Base-by-base conservation (phyloP, 1,284 basidiomycete species). In the Papiliotrema nemorosa region DNA sequence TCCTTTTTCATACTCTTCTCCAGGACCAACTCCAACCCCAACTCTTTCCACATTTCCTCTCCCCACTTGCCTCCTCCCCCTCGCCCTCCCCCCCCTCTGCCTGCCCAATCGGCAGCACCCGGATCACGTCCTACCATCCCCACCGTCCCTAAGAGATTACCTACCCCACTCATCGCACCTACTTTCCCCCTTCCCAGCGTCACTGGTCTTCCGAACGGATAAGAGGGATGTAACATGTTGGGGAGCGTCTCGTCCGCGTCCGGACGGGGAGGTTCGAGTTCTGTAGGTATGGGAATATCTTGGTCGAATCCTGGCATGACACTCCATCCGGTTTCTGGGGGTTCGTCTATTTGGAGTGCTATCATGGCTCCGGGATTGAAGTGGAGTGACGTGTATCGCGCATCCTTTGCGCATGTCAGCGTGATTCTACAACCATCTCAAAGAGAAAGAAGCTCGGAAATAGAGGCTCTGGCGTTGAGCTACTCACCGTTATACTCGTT, bases 241-340 rank as follows among this genome's bases (percentile, higher is more conserved):
- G 71, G 69, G 5, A 73, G 54, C 10, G 64, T 67, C 49, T 72
- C 71, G 56, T 73, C 71, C 25, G 67, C 61, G 50, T 71, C 71
- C 13, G 61, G 31, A 2, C 60, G 43, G 5, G 68, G 68, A 10
- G 66, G 66, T 36, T 65, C 62, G 34, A 63, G 63, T 36, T 58
- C 43, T 7, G 27, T 10, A 1, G 62, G 60, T 35, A 67, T 57
- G 20, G 53, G 43, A 3, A 69, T 46, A 22, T 67, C 52, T 44
- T 70, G 62, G 55, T 71, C 71, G 52, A 58, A 73, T 10, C 71
- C 71, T 14, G 71, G 71, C 71, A 73, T 72, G 25, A 72, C 68
- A 42, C 56, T 55, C 69, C 69, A 70, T 31, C 66, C 67, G 35
- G 64, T 64, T 46, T 72, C 67, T 2, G 69, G 63, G 4, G 64